Conservation (phyloP, 1,284 basidiomycete genomes). For the Sporisorium exsertum region DNA sequence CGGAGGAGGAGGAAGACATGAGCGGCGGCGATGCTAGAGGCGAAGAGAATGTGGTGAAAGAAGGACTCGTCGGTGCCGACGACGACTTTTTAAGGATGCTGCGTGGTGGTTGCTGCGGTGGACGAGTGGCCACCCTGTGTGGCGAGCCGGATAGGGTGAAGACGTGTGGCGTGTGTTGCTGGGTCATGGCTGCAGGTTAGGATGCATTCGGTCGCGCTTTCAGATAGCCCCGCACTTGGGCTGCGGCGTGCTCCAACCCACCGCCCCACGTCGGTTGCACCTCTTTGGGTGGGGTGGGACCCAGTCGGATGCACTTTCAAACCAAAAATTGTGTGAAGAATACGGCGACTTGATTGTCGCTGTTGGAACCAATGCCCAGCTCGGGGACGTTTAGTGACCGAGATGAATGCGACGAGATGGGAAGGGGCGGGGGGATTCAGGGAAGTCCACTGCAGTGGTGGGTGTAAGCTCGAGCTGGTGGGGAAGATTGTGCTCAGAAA, state of each 20-base stretch:
- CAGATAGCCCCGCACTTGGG: not conserved
- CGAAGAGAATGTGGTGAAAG: slow-evolving; percentile 2
- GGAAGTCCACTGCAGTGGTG: not conserved
- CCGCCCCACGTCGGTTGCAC: not conserved
- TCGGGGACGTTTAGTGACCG: not conserved
- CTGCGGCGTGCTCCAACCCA: slow-evolving; percentile 1
- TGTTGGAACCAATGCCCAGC: not conserved
- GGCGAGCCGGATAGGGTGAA: slow-evolving; percentile 20
- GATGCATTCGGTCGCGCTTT: not conserved
- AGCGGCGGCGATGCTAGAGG: slow-evolving; percentile 10
- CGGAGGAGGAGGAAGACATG: slow-evolving; percentile 5
- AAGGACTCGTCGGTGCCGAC: slow-evolving; percentile 8
- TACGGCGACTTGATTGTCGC: not conserved
- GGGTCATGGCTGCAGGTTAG: slow-evolving; percentile 19
- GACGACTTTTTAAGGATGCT: slow-evolving; percentile 35
- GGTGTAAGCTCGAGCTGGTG: not conserved
- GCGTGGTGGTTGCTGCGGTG: slow-evolving; percentile 14
- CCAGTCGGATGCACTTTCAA: not conserved
- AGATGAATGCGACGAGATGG: not conserved
- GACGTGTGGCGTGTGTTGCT: slow-evolving; percentile 17
- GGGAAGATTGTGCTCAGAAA: not conserved
- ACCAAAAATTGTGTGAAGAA: not conserved
- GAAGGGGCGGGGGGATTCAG: not conserved
- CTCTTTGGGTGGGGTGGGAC: not conserved
- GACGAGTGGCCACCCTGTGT: slow-evolving; percentile 4